A percentile compares a stretch with the other conserved stretches of the same genome.
Conservation (phyloP, 495 filamentous ascomycete genomes). For the Cryomyces minteri region DNA sequence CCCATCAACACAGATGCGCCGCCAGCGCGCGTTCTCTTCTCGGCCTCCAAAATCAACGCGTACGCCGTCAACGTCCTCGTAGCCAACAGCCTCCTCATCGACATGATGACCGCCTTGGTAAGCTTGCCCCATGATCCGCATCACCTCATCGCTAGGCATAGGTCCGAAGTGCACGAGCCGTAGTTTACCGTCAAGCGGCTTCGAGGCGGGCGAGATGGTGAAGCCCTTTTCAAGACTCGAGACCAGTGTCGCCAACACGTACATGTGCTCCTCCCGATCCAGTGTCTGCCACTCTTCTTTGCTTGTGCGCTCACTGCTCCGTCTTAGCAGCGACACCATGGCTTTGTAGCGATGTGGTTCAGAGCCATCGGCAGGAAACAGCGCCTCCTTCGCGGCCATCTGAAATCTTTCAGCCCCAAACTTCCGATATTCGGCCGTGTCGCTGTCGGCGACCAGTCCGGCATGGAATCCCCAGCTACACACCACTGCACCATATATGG, state of each 20-base stretch:
- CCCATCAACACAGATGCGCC: constrained; percentile 77
- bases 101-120: constrained; percentile 63
- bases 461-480: constrained; percentile 80
- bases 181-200: constrained; percentile 46
- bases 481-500: constrained; percentile 54
- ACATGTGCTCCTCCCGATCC: constrained; percentile 35
- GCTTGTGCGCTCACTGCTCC: constrained; percentile 1
- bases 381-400: constrained; percentile 59
- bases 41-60: constrained; percentile 45
- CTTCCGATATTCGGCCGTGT: constrained; percentile 56
- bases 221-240: constrained; percentile 67
- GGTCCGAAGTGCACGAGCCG: constrained; percentile 57
- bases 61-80: constrained; percentile 43
- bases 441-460: constrained; percentile 69
- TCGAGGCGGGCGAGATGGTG: constrained; percentile 50
- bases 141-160: constrained; percentile 38
- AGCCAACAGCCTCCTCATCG: constrained; percentile 37
- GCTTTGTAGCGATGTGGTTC: constrained; percentile 52
- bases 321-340: constrained; percentile 25
- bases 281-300: constrained; percentile 17
- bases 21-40: constrained; percentile 45
- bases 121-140: constrained; percentile 57
- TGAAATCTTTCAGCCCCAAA: constrained; percentile 61
- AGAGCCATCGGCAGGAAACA: constrained; percentile 38
- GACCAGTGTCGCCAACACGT: constrained; percentile 56